Percentiles rank a stretch among this genome's conserved stretches.
Conservation (phyloP, 106 monocot species). For the Gastrodia elata region DNA sequence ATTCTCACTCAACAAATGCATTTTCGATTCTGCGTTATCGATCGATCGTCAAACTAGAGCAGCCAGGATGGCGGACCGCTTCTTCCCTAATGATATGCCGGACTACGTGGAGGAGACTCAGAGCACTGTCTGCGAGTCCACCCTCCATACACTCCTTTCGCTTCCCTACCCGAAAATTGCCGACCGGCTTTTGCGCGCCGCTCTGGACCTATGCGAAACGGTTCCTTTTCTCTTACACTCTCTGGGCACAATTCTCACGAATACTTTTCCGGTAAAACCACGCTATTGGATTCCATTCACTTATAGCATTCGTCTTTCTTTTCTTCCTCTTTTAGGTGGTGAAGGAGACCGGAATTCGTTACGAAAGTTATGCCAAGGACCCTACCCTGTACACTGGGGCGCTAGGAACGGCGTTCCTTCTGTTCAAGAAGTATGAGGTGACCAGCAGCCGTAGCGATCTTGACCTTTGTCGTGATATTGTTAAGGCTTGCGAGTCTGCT, state of each 20-base stretch:
- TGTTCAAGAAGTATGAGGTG: constrained; percentile 54
- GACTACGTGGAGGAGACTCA: constrained; percentile 40
- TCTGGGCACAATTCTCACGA: background rate
- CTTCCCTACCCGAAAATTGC: constrained; percentile 37
- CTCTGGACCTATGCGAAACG: constrained; percentile 47
- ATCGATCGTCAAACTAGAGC: too few species aligned
- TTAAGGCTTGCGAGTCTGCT: constrained; percentile 39
- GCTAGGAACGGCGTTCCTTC: constrained; percentile 68
- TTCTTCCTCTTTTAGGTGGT: constrained; percentile 37
- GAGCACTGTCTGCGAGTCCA: constrained; percentile 2
- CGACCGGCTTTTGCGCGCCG: constrained; percentile 33
- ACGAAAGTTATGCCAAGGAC: constrained; percentile 31
- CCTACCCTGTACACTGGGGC: constrained; percentile 64
- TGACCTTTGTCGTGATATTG: constrained; percentile 39
- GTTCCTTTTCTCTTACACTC: background rate
- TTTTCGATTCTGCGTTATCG: too few species aligned
- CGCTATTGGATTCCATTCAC: background rate
- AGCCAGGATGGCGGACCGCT: constrained; percentile 50
- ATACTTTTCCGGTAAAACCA: background rate
- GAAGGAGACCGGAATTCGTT: constrained; percentile 51
- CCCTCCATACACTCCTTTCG: constrained; percentile 35
- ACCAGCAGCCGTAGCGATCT: constrained; percentile 39
- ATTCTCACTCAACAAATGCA: too few species aligned
- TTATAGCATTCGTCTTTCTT: background rate
- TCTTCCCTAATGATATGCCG: constrained; percentile 65